A percentile compares a stretch with the other conserved stretches of the same genome.
These are phyloP conservation scores for Ophiosphaerella korrae DNA, from an alignment of 2,329 filamentous ascomycete species.

Conservation along the genomic window DNA sequence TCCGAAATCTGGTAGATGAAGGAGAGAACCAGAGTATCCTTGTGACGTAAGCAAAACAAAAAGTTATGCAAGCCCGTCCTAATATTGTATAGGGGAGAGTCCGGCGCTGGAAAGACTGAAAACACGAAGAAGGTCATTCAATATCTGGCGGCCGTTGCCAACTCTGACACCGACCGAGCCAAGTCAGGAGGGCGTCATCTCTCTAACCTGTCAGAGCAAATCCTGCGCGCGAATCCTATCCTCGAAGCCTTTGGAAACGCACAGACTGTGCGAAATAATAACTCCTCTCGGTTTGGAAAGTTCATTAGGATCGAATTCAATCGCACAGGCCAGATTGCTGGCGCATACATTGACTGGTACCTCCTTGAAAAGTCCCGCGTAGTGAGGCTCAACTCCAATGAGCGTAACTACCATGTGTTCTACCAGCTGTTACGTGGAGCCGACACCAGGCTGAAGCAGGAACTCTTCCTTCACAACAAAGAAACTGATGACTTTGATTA, in stretches of 20 bases:
- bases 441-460: slow-evolving; percentile 71
- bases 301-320: slow-evolving; percentile 98
- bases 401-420: slow-evolving; percentile 97
- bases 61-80: slow-evolving; percentile 9
- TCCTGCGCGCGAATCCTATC: slow-evolving; percentile 93
- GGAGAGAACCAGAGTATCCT: slow-evolving; percentile 96
- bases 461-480: slow-evolving; percentile 75
- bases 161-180: slow-evolving; percentile 71
- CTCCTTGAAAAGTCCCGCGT: slow-evolving; percentile 97
- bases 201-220: slow-evolving; percentile 92
- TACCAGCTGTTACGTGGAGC: slow-evolving; percentile 93
- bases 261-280: slow-evolving; percentile 96
- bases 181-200: slow-evolving; percentile 69
- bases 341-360: slow-evolving; percentile 99
- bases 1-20: slow-evolving; percentile 93
- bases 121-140: slow-evolving; percentile 99
- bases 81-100: slow-evolving; percentile 70
- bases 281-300: slow-evolving; percentile 97
- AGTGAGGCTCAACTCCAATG: slow-evolving; percentile 81
- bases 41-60: slow-evolving; percentile 67
- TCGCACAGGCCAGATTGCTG: slow-evolving; percentile 84
- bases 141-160: slow-evolving; percentile 92
- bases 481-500: slow-evolving; percentile 90
- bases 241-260: slow-evolving; percentile 98
- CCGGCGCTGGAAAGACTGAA: slow-evolving; percentile 96